These are phyloP conservation scores for Venturia effusa DNA, from an alignment of 2,329 filamentous ascomycete species.

Conservation along the genomic window DNA sequence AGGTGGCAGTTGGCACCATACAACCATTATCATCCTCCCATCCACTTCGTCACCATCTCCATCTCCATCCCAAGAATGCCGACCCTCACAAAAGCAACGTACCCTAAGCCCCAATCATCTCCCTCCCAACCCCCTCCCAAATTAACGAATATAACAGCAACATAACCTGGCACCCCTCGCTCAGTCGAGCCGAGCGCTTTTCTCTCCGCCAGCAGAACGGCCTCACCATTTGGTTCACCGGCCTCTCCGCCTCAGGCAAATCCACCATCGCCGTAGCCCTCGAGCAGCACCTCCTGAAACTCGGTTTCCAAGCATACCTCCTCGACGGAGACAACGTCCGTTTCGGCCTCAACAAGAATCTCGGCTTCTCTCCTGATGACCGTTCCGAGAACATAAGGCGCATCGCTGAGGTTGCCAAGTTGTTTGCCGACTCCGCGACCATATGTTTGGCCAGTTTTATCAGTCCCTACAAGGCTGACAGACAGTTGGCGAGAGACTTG, in stretches of 20 bases:
- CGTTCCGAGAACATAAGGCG: constrained; percentile 96
- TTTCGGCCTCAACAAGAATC: constrained; percentile 95
- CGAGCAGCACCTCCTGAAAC: constrained; percentile 89
- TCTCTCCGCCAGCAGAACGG: constrained; percentile 70
- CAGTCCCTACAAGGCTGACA: constrained; percentile 83
- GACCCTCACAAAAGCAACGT: constrained; percentile 3
- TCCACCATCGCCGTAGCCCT: constrained; percentile 94
- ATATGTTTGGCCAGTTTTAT: constrained; percentile 95
- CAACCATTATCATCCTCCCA: not conserved
- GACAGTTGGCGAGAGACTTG: constrained; percentile 68
- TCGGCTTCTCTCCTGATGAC: constrained; percentile 87
- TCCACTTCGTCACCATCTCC: not conserved
- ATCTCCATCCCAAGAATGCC: not conserved
- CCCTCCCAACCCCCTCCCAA: not conserved
- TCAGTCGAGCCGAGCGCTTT: constrained; percentile 68
- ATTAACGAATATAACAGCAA: constrained; percentile 44
- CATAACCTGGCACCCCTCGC: constrained; percentile 80
- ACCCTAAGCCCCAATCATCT: not conserved
- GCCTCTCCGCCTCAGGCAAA: constrained; percentile 91
- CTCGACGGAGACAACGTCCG: constrained; percentile 98
- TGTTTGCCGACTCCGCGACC: constrained; percentile 84
- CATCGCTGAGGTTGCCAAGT: constrained; percentile 88
- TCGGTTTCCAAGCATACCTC: constrained; percentile 74
- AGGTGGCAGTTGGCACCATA: not conserved
- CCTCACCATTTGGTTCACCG: constrained; percentile 96